phyloP scores from a whole-genome alignment of 495 filamentous ascomycete genomes.

The Alectoria sarmentosa region DNA sequence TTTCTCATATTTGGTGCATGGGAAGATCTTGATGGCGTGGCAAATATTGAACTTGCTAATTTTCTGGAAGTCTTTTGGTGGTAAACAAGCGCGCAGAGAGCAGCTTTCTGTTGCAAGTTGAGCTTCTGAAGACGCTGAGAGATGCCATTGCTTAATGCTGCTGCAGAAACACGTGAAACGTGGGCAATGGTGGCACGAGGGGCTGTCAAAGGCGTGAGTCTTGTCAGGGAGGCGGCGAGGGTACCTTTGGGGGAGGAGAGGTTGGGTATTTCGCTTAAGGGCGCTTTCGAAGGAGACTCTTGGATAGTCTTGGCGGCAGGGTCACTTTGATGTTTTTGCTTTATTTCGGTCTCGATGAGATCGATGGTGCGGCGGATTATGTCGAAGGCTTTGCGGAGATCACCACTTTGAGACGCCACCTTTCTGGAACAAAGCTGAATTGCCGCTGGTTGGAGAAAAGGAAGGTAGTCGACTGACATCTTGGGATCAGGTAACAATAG shows the following conservation, averaged over 20 bases:
- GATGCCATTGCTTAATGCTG: constrained; percentile 79
- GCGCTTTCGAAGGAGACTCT: constrained; percentile 46
- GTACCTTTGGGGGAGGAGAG: constrained; percentile 50
- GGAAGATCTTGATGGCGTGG: constrained; percentile 52
- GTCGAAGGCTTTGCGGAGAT: constrained; percentile 92
- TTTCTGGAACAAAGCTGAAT: constrained; percentile 92
- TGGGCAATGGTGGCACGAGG: constrained; percentile 86
- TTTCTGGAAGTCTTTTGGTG: constrained; percentile 56
- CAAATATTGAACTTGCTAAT: constrained; percentile 33
- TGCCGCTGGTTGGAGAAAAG: constrained; percentile 88
- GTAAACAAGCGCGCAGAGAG: constrained; percentile 77
- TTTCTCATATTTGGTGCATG: constrained; percentile 66
- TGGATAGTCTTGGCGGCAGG: constrained; percentile 24
- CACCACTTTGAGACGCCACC: constrained; percentile 85
- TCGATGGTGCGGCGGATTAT: constrained; percentile 87
- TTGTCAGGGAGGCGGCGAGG: constrained; percentile 44
- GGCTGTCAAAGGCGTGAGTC: constrained; percentile 62
- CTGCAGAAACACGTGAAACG: constrained; percentile 78
- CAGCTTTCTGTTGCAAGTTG: constrained; percentile 95
- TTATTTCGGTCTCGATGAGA: constrained; percentile 75
- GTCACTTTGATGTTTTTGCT: constrained; percentile 39
- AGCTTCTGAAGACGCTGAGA: constrained; percentile 74
- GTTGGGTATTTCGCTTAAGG: constrained; percentile 63
- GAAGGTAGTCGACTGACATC: constrained; percentile 48
- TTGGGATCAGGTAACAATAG: constrained; percentile 47